These are phyloP conservation scores for Lomentospora prolificans DNA, from an alignment of 2,329 filamentous ascomycete species.

Conservation along the genomic window DNA sequence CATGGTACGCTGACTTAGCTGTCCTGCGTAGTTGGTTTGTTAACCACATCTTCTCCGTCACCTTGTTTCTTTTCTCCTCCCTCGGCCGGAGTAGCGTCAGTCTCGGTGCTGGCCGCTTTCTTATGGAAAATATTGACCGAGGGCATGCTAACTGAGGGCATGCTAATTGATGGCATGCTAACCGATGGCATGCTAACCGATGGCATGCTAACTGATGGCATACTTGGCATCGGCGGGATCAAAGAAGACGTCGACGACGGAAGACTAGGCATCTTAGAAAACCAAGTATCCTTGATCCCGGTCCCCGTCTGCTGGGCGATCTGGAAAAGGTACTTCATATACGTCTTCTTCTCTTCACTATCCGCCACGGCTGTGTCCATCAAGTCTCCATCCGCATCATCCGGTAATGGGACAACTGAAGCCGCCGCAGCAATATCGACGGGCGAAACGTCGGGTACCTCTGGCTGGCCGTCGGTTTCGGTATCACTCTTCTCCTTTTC, in stretches of 20 bases:
- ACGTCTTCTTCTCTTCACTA: conserved; percentile 27
- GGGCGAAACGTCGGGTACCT: conserved; percentile 31
- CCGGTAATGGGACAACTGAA: conserved; percentile 37
- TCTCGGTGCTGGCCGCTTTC: not conserved
- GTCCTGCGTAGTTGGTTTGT: too few species aligned
- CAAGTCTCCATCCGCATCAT: conserved; percentile 22
- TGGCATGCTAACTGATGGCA: conserved; percentile 13
- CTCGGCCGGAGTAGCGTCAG: not conserved
- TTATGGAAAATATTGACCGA: not conserved
- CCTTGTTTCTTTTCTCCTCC: not conserved
- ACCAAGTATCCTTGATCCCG: conserved; percentile 34
- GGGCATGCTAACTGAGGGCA: not conserved
- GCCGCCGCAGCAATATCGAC: conserved; percentile 44
- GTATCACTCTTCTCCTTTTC: not conserved
- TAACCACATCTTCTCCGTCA: too few species aligned
- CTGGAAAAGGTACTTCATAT: conserved; percentile 38
- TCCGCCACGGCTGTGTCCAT: conserved; percentile 23
- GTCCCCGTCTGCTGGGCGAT: conserved; percentile 39
- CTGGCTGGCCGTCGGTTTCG: conserved; percentile 7
- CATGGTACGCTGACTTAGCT: too few species aligned
- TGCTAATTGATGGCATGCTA: not conserved
- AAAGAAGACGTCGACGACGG: conserved; percentile 21
- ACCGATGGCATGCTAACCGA: conserved; percentile 14
- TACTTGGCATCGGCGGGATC: conserved; percentile 24
- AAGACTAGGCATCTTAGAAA: conserved; percentile 29